These are phyloP conservation scores for Zea mays DNA, from an alignment of 176 grass and related monocot genomes.

Conservation along the genomic window DNA sequence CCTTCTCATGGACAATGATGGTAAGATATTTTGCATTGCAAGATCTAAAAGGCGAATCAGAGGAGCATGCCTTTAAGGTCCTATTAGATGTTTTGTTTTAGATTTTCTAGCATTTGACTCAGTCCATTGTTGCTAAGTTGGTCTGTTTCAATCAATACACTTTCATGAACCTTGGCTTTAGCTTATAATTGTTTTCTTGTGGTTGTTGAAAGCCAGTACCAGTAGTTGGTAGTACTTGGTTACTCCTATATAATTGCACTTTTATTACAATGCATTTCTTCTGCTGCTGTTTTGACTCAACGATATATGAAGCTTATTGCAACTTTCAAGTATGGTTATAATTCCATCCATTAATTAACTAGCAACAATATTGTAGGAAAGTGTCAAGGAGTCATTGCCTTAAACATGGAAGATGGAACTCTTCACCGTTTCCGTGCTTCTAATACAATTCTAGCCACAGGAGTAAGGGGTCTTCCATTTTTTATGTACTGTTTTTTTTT, in stretches of 20 bases:
- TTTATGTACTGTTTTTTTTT: conserved; percentile 22
- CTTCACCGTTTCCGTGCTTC: conserved; percentile 82
- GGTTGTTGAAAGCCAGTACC: neutral
- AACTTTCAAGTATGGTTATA: neutral
- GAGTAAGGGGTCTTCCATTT: conserved; percentile 48
- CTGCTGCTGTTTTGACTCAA: conserved; percentile 5
- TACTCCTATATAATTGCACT: conserved; percentile 24
- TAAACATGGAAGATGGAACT: conserved; percentile 98
- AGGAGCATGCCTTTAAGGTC: neutral
- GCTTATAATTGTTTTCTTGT: neutral
- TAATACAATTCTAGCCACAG: conserved; percentile 93
- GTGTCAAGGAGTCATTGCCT: conserved; percentile 88
- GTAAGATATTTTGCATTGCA: conserved; percentile 39
- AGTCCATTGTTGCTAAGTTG: neutral
- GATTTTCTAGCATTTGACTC: neutral
- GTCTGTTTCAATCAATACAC: neutral
- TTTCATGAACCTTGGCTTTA: conserved; percentile 17
- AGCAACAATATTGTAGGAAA: conserved; percentile 49
- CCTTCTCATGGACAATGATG: conserved; percentile 69
- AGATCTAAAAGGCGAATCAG: neutral
- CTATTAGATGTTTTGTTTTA: neutral
- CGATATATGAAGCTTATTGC: neutral
- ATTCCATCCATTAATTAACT: conserved; percentile 15
- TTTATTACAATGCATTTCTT: neutral
- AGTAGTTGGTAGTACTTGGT: neutral